Percentiles rank a stretch among this genome's conserved stretches.
These are phyloP conservation scores for Gastrodia elata DNA, from an alignment of 106 monocot genomes.

Conservation along the genomic window DNA sequence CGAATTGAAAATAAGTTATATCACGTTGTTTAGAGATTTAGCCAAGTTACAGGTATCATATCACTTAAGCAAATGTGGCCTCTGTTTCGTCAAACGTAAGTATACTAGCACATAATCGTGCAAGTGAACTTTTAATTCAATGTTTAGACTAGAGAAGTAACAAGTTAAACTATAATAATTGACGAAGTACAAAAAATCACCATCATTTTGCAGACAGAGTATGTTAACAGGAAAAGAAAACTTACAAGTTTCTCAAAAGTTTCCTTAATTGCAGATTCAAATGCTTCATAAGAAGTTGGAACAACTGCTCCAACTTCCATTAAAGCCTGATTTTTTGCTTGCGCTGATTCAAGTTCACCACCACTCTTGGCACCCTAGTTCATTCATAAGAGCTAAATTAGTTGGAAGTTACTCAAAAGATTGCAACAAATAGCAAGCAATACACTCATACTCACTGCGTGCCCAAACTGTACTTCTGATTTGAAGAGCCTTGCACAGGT, in stretches of 20 bases:
- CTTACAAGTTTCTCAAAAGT: conserved; percentile 87
- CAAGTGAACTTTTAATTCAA: neutral
- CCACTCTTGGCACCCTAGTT: conserved; percentile 96
- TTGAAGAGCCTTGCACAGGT: conserved; percentile 96
- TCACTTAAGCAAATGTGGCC: neutral
- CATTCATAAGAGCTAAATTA: neutral
- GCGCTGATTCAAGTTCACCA: conserved; percentile 94
- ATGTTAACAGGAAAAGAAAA: conserved; percentile 2
- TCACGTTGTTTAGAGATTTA: neutral
- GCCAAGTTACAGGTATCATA: neutral
- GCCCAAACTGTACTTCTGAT: conserved; percentile 99
- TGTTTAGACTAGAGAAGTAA: neutral
- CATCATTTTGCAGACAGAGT: neutral
- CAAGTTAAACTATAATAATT: neutral
- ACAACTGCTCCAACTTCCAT: conserved; percentile 89
- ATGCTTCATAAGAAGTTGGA: conserved; percentile 90
- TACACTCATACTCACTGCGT: conserved; percentile 67
- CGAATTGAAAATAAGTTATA: neutral
- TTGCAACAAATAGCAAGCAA: neutral
- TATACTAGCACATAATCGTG: neutral
- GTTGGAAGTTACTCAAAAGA: neutral
- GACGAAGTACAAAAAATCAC: neutral
- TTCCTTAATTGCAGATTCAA: conserved; percentile 74
- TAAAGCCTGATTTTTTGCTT: conserved; percentile 89
- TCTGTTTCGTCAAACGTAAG: neutral